Conservation (phyloP, 306 rosid species). For the Corylus avellana region DNA sequence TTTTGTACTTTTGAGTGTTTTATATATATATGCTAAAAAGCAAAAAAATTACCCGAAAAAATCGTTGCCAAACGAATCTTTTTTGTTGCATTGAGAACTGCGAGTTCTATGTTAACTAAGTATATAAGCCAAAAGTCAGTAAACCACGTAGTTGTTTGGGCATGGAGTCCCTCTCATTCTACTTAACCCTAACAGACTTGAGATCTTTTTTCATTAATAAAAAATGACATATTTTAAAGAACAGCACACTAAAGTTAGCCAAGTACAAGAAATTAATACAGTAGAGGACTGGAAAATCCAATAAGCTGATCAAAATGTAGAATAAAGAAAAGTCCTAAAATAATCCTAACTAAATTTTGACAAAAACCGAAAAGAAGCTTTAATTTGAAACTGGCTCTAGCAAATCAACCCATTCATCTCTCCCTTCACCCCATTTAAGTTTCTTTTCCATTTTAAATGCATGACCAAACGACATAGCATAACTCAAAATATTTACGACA, state of each 20-base stretch:
- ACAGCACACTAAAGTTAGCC: not conserved
- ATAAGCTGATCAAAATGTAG: not conserved
- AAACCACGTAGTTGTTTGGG: no score
- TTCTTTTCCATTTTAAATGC: not conserved
- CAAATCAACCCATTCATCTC: not conserved
- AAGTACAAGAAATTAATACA: not conserved
- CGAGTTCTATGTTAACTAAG: not conserved
- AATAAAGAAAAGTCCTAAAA: no score
- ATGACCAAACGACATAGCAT: not conserved
- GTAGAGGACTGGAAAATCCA: not conserved
- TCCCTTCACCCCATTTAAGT: not conserved
- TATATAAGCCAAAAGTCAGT: not conserved
- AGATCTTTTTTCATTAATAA: not conserved
- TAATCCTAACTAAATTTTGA: not conserved
- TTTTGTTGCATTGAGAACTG: not conserved
- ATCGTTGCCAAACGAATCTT: no score
- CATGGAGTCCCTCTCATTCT: no score
- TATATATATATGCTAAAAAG: no score
- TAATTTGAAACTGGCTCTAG: not conserved
- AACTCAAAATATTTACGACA: slow-evolving; percentile 46
- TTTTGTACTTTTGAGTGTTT: no score
- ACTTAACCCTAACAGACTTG: not conserved
- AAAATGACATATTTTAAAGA: not conserved
- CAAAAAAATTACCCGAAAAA: no score
- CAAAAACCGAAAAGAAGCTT: not conserved